These are phyloP conservation scores for Acidiella bohemica DNA, from an alignment of 495 filamentous ascomycete genomes.

Conservation along the genomic window DNA sequence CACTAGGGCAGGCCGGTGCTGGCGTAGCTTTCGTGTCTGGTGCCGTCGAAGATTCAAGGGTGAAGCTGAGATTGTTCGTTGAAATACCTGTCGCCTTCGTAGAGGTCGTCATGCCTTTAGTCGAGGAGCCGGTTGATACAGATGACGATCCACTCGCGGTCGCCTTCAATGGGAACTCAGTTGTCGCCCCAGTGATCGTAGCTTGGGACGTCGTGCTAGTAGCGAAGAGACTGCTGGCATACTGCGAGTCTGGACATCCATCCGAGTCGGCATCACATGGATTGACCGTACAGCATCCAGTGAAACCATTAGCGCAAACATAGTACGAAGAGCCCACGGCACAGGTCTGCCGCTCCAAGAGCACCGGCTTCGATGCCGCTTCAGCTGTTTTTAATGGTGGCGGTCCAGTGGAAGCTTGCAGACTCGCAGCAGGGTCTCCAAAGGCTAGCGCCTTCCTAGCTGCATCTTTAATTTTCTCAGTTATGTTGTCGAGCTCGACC, in stretches of 20 bases:
- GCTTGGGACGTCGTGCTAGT: neutral
- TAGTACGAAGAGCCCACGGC: constrained; percentile 9
- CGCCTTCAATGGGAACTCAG: neutral
- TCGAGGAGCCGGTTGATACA: neutral
- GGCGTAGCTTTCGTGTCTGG: neutral
- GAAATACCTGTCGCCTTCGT: neutral
- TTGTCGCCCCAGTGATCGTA: neutral
- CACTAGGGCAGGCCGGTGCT: constrained; percentile 7
- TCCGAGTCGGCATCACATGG: constrained; percentile 6
- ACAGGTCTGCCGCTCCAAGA: constrained; percentile 7
- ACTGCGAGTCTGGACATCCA: neutral
- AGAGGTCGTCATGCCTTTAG: neutral
- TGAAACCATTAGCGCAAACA: constrained; percentile 10
- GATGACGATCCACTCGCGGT: neutral
- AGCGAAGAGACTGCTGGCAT: neutral
- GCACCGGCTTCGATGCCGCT: too few relatives aligned
- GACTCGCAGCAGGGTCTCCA: too few relatives aligned
- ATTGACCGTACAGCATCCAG: constrained; percentile 12
- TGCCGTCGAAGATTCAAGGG: neutral
- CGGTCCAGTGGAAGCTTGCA: too few relatives aligned
- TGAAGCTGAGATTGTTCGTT: neutral
- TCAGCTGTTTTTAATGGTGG: too few relatives aligned
- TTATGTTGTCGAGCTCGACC: neutral
- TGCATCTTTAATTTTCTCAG: too few relatives aligned
- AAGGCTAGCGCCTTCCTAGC: too few relatives aligned